Evolutionary conservation across 2,329 filamentous ascomycete species (phyloP).

Genomic region (Neophaeococcomyces aloes): DNA sequence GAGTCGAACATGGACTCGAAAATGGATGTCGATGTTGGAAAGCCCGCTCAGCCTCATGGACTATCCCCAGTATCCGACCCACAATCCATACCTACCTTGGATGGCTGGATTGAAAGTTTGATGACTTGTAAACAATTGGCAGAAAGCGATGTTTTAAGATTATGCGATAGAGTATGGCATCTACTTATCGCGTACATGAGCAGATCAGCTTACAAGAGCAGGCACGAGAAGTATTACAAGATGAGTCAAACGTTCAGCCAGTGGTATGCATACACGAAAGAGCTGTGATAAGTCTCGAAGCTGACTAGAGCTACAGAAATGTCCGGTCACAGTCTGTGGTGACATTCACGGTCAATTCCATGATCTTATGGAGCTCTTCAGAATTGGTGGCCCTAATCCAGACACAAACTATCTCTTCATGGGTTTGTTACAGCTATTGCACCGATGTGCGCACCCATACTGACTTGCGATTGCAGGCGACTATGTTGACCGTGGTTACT

Average conservation of each 20-base stretch:
- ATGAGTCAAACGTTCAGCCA: slow-evolving; percentile 97
- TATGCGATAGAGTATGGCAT: slow-evolving; percentile 87
- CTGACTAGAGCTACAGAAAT: slow-evolving; percentile 56
- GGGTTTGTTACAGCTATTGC: slow-evolving; percentile 49
- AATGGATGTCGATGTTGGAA: slow-evolving; percentile 90
- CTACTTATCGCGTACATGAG: slow-evolving; percentile 7
- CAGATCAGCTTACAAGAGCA: slow-evolving; percentile 28
- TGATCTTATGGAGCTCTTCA: slow-evolving; percentile 98
- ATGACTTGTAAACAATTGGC: slow-evolving; percentile 98
- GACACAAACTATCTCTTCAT: slow-evolving; percentile 99
- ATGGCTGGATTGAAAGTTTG: slow-evolving; percentile 96
- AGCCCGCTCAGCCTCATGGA: slow-evolving; percentile 67
- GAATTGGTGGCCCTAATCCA: slow-evolving; percentile 93
- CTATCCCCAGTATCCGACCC: slow-evolving; percentile 70
- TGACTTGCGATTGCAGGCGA: slow-evolving; percentile 53
- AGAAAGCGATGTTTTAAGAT: slow-evolving; percentile 85
- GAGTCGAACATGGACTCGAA: slow-evolving; percentile 71
- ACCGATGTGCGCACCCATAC: slow-evolving; percentile 11
- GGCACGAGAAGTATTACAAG: slow-evolving; percentile 92
- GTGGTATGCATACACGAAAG: slow-evolving; percentile 53
- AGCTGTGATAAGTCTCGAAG: neutral
- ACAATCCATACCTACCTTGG: slow-evolving; percentile 79
- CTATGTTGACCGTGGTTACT: slow-evolving; percentile 97
- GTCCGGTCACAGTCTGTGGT: slow-evolving; percentile 94
- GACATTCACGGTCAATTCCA: slow-evolving; percentile 99